phyloP scores from a whole-genome alignment of 176 grass and related monocot species.

The Carex cristatella region DNA sequence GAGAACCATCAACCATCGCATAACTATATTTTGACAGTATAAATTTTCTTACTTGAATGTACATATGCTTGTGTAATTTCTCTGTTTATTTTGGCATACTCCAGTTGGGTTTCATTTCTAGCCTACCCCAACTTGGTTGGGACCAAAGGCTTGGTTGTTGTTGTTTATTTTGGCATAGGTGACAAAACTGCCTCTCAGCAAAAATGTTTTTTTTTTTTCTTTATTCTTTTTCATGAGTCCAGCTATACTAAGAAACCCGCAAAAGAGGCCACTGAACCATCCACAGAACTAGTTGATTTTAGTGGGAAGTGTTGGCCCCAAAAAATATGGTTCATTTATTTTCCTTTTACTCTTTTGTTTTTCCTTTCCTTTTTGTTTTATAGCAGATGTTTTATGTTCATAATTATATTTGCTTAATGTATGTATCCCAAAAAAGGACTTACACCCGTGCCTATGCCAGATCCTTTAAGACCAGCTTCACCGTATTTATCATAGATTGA shows the following conservation, averaged over 20 bases:
- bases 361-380: background rate
- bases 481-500: slow-evolving; percentile 94
- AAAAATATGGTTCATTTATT: background rate
- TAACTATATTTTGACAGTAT: background rate
- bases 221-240: no score
- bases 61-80: background rate
- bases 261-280: background rate
- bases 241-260: background rate
- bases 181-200: background rate
- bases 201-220: background rate
- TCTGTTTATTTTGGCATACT: background rate
- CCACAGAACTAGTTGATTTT: background rate
- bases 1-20: background rate
- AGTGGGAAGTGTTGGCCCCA: background rate
- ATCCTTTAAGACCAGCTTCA: slow-evolving; percentile 94
- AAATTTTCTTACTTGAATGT: background rate
- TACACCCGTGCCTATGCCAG: slow-evolving; percentile 93
- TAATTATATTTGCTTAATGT: background rate
- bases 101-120: no score
- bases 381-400: background rate
- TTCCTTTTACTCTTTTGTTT: background rate
- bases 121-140: no score
- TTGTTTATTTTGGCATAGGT: no score
- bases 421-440: slow-evolving; percentile 26
- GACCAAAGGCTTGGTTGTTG: no score